phyloP scores from a whole-genome alignment of 75 land plant genomes.

The Pinus tabuliformis region DNA sequence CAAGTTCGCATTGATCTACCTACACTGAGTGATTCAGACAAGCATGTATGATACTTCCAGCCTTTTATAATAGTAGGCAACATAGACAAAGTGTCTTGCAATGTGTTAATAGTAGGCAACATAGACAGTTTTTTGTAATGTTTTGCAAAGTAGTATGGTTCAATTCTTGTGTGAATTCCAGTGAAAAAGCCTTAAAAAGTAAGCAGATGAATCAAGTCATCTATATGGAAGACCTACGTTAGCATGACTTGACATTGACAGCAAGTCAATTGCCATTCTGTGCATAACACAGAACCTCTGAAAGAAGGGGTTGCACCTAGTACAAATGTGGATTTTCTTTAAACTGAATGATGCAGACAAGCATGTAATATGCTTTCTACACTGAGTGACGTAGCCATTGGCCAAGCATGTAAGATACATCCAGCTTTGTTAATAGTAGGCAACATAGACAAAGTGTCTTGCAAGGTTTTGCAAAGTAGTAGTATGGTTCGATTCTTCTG shows the following conservation, averaged over 20 bases:
- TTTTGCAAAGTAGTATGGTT: background rate
- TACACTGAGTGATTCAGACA: constrained; percentile 68
- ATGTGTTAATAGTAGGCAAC: background rate
- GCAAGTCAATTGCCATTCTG: too few relatives aligned
- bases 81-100: background rate
- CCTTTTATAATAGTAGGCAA: background rate
- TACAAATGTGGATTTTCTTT: too few relatives aligned
- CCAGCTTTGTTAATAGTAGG: constrained; percentile 1
- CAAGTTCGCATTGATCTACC: constrained; percentile 78
- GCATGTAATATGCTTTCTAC: constrained; percentile 47
- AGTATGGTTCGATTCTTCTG: background rate
- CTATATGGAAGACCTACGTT: background rate
- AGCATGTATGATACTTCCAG: constrained; percentile 13
- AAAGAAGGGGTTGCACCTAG: too few relatives aligned
- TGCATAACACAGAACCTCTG: too few relatives aligned
- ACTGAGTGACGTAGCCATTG: constrained; percentile 45
- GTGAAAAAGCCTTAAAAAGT: background rate
- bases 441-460: background rate
- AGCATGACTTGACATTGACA: background rate
- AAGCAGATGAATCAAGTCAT: background rate
- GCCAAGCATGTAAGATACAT: constrained; percentile 37
- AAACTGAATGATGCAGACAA: constrained; percentile 58
- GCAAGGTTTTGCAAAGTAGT: background rate
- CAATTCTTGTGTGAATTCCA: background rate
- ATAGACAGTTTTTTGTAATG: background rate